These are phyloP conservation scores for Fraxinus anomala DNA, from an alignment of 257 asterid genomes.

Conservation along the genomic window DNA sequence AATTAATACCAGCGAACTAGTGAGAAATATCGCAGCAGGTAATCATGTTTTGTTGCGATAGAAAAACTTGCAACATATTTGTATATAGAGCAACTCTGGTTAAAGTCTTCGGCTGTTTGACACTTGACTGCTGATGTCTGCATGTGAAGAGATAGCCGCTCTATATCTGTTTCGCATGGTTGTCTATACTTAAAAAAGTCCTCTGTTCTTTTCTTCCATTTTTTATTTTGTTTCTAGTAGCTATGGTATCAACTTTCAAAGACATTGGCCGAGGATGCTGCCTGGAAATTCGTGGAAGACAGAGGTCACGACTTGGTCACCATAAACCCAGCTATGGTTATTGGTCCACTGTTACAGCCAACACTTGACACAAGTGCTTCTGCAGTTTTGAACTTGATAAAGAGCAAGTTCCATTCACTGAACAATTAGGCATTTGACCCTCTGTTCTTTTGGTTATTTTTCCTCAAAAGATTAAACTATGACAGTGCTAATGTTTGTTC, in stretches of 20 bases:
- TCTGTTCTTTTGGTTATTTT: background rate
- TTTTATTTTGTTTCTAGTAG: constrained; percentile 33
- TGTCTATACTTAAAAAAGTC: background rate
- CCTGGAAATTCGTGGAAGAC: constrained; percentile 75
- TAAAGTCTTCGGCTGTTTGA: too few relatives aligned
- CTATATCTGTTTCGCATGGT: background rate
- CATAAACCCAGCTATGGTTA: constrained; percentile 72
- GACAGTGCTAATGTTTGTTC: background rate
- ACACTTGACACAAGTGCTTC: constrained; percentile 73
- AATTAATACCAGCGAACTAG: background rate
- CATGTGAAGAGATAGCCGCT: background rate
- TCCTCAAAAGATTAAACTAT: background rate
- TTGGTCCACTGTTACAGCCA: constrained; percentile 79
- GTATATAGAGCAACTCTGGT: background rate
- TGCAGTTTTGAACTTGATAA: constrained; percentile 56
- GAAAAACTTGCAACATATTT: background rate
- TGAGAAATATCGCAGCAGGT: background rate
- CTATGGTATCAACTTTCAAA: constrained; percentile 74
- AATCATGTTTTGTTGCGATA: background rate
- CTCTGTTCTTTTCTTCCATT: background rate
- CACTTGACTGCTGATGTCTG: background rate
- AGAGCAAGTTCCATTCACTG: constrained; percentile 43
- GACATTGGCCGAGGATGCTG: constrained; percentile 84
- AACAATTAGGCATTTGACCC: background rate
- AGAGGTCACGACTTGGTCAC: constrained; percentile 67